Conservation (phyloP, 2,329 filamentous ascomycete species). For the Fusarium sororula region DNA sequence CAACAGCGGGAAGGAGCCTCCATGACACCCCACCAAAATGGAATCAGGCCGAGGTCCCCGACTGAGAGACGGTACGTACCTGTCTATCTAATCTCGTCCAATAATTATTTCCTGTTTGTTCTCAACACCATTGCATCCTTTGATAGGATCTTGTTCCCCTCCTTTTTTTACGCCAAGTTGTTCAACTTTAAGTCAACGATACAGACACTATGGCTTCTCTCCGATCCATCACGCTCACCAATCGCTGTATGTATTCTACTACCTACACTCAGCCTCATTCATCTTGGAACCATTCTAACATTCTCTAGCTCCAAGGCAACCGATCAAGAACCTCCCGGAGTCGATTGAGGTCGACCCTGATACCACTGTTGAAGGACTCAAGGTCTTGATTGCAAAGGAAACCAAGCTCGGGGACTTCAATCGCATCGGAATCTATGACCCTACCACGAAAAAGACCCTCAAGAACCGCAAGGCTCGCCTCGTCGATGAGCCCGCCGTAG, state of each 20-base stretch:
- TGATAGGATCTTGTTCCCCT: conserved; percentile 1
- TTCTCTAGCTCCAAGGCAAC: conserved; percentile 55
- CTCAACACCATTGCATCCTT: conserved; percentile 13
- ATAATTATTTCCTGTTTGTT: conserved; percentile 21
- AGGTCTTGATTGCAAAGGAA: conserved; percentile 62
- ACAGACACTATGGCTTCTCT: conserved; percentile 43
- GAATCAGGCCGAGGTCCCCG: conserved; percentile 16
- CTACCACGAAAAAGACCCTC: conserved; percentile 68
- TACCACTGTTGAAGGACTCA: conserved; percentile 69
- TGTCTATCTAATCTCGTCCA: conserved; percentile 16
- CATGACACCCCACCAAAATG: conserved; percentile 3
- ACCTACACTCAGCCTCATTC: background rate
- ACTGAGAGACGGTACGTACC: conserved; percentile 14
- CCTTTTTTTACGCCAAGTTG: conserved; percentile 1
- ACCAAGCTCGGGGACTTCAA: conserved; percentile 65
- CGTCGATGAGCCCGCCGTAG: conserved; percentile 58
- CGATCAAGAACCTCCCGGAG: conserved; percentile 63
- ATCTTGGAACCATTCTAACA: conserved; percentile 5
- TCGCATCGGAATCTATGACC: conserved; percentile 70
- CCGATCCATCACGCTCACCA: conserved; percentile 55
- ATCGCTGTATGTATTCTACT: conserved; percentile 46
- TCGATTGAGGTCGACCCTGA: conserved; percentile 58
- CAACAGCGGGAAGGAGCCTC: background rate
- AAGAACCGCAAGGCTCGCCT: conserved; percentile 69
- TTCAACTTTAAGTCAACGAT: conserved; percentile 2